Evolutionary conservation across 2,329 filamentous ascomycete genomes (phyloP).

Genomic region (Curvularia spicifera): DNA sequence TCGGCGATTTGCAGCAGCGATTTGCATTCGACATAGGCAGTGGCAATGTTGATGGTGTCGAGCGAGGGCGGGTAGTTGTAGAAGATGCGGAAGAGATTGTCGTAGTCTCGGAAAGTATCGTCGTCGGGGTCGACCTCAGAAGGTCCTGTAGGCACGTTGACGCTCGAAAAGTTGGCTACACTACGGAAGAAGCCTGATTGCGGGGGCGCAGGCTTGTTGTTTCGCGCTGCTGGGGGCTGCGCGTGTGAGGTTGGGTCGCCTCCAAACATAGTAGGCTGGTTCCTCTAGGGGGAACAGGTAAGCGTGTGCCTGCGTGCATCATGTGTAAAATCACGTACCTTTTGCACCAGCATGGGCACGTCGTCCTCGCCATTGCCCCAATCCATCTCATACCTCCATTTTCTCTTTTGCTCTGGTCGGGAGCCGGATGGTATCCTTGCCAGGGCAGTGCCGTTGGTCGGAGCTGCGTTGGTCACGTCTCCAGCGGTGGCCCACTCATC

Average conservation of each 20-base stretch:
- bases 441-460: conserved; percentile 42
- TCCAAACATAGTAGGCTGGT: conserved; percentile 63
- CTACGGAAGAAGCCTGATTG: conserved; percentile 82
- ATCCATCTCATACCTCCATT: conserved; percentile 90
- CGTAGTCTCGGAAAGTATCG: conserved; percentile 87
- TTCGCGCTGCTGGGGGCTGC: conserved; percentile 60
- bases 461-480: conserved; percentile 31
- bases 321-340: conserved; percentile 55
- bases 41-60: conserved; percentile 86
- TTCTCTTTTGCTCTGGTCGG: conserved; percentile 58
- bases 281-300: conserved; percentile 22
- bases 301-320: conserved; percentile 10
- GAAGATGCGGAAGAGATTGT: conserved; percentile 93
- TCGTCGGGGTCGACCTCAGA: conserved; percentile 66
- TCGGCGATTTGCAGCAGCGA: conserved; percentile 87
- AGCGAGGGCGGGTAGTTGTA: conserved; percentile 89
- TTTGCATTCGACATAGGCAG: conserved; percentile 93
- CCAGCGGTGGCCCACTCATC: conserved; percentile 71
- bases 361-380: conserved; percentile 72
- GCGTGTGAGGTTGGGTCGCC: conserved; percentile 50
- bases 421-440: conserved; percentile 51
- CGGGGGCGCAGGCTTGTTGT: conserved; percentile 67
- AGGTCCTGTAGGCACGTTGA: conserved; percentile 51
- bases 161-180: conserved; percentile 76
- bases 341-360: conserved; percentile 87